Evolutionary conservation across 306 rosid genomes (phyloP).

Genomic region (Sindora glabra): DNA sequence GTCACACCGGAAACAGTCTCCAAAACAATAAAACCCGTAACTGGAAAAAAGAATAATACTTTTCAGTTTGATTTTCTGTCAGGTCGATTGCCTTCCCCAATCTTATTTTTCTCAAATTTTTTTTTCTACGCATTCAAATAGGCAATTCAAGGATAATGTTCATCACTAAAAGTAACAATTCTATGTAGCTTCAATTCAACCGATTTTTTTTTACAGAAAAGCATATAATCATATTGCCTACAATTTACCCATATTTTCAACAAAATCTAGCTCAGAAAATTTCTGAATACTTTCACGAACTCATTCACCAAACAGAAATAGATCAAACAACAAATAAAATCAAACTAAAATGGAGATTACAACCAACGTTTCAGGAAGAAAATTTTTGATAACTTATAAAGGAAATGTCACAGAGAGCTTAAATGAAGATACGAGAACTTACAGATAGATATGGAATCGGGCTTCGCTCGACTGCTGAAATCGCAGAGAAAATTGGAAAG

Average conservation of each 20-base stretch:
- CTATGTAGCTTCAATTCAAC: background rate
- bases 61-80: too few species aligned
- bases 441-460: slow-evolving; percentile 22
- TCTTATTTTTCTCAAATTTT: background rate
- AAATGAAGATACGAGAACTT: slow-evolving; percentile 17
- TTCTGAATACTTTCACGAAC: background rate
- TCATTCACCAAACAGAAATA: background rate
- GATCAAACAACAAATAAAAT: background rate
- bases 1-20: slow-evolving; percentile 1
- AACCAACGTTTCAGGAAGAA: background rate
- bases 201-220: background rate
- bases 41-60: too few species aligned
- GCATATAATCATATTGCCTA: background rate
- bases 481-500: background rate
- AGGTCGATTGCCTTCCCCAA: background rate
- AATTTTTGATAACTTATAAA: background rate
- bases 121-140: background rate
- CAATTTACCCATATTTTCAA: slow-evolving; percentile 1
- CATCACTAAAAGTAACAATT: background rate
- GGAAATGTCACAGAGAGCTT: background rate
- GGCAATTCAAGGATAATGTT: background rate
- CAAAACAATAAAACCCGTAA: background rate
- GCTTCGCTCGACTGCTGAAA: slow-evolving; percentile 5
- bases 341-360: background rate
- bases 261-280: background rate